Evolutionary conservation across 257 asterid species (phyloP), one percentile per base, ranked within the genome.

Genomic region (Nicotiana undulata): DNA sequence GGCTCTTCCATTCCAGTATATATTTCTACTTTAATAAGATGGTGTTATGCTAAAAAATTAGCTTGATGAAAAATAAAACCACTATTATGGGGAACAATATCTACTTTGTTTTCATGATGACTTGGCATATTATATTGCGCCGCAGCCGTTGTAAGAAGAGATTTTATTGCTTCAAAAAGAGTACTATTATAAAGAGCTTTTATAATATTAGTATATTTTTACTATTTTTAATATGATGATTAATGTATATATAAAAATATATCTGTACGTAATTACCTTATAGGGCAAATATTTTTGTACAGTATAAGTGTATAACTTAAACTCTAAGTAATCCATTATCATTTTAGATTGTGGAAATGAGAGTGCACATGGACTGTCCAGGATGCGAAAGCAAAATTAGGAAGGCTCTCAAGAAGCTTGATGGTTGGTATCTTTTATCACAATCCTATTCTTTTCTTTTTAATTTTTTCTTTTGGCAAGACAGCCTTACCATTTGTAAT

Each of bases 321-420:
- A 34, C 6, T 37, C 4, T 37, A 13, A 22, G 40, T 13, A 22
- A 46, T 15, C 9, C 40, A 46, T 74, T 74, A 24, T 74, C 16
- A 66, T n/a, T 80, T 75, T 87, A 93, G 97, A 92, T 92, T 81
- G 93, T 90, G 86, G 93, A 89, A 91, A 84, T 93, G 95, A 90
- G 92, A 85, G 94, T 93, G 86, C 89, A 90, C 91, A 86, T 93
- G 93, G 98, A 93, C 81, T 93, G 98, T 81, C 89, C 83, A n/a
- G 96, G 98, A 67, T 92, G 98, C 56, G 90, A 90, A 81, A 84
- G 77, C 67, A 93, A 82, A 84, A 84, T 92, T 31, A 91, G 32
- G 82, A 93, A 90, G 79, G 92, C 94, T 31, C 90, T 93, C 49
- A 81, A 83, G 74, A 90, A 89, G 82, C 82, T 93, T 70, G 84